Percentiles rank a stretch among this genome's conserved stretches.
Conservation (phyloP, 1,139 yeast genomes). For the Scheffersomyces insectosa region DNA sequence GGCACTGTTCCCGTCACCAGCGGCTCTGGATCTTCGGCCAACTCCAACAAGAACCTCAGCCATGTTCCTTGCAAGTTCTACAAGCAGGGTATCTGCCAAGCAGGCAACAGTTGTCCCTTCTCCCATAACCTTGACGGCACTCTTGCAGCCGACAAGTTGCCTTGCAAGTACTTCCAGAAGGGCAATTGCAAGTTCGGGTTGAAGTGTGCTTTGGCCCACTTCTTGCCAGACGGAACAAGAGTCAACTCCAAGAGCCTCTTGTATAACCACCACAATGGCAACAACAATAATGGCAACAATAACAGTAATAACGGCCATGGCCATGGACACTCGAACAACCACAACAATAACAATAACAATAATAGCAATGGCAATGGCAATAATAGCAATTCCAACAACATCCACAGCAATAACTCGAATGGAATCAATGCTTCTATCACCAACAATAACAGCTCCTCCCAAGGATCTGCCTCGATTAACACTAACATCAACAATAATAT, state of each 20-base stretch:
- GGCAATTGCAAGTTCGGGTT: constrained; percentile 94
- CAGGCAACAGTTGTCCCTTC: constrained; percentile 89
- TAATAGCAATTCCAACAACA: neutral
- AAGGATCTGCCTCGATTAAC: neutral
- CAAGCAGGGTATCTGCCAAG: constrained; percentile 90
- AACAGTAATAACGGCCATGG: constrained; percentile 3
- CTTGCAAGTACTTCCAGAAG: constrained; percentile 91
- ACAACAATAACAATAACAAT: neutral
- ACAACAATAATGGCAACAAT: constrained; percentile 1
- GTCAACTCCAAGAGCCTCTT: constrained; percentile 52
- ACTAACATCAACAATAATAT: neutral
- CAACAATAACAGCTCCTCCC: neutral
- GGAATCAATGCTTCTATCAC: neutral
- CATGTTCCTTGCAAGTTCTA: constrained; percentile 97
- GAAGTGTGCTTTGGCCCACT: constrained; percentile 91
- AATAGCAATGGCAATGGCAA: neutral
- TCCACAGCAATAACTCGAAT: neutral
- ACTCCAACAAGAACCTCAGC: constrained; percentile 51
- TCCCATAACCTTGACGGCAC: constrained; percentile 72
- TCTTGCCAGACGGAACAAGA: constrained; percentile 84
- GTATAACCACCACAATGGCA: constrained; percentile 4
- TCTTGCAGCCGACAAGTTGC: constrained; percentile 61
- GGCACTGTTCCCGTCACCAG: constrained; percentile 28
- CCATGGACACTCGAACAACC: neutral
- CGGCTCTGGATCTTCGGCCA: constrained; percentile 8